Evolutionary conservation across 2,329 filamentous ascomycete genomes (phyloP), one percentile per base, ranked within the genome.

Genomic region (Balansia obtecta): DNA sequence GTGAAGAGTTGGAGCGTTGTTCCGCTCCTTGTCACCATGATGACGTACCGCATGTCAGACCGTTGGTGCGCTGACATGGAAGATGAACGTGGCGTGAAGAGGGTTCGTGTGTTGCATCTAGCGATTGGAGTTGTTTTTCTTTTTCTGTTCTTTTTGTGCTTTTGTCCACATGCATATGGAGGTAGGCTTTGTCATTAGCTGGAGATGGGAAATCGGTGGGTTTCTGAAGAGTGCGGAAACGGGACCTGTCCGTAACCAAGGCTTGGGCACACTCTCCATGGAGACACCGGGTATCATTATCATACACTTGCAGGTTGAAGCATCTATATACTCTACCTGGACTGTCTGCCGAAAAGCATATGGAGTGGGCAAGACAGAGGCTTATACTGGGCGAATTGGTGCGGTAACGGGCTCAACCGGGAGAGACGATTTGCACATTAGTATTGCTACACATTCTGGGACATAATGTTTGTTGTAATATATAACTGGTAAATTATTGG

Each of bases 91-190:
- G 22, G 37, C 34, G 30, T 39, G 43, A 47, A 32, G 54, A 42
- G 34, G 48, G 32, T 32, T 27, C 45, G 16, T 48, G 45, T 58
- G 51, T 54, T 65, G 64, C 64, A 68, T 68, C 61, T 61, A 67
- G 64, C 65, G 64, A 63, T 57, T 58, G 65, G 65, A 63, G 64
- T 68, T 67, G 64, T 68, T 67, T 56, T 60, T 59, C 53, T 61
- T 56, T 52, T 58, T 59, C 55, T 54, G 53, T 27, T 61, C 53
- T 53, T 68, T 67, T 56, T 60, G 53, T 52, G 18, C 11, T 44
- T 53, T 55, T 52, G 56, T 53, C 54, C 58, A 48, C 52, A 54
- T 55, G 50, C 50, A 41, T 52, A 56, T 45, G 52, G 46, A 56
- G 48, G 46, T 42, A 51, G 50, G 50, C 52, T 46, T 30, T 37